phyloP scores from a whole-genome alignment of 140 eudicot genomes.

The Anethum foeniculum region DNA sequence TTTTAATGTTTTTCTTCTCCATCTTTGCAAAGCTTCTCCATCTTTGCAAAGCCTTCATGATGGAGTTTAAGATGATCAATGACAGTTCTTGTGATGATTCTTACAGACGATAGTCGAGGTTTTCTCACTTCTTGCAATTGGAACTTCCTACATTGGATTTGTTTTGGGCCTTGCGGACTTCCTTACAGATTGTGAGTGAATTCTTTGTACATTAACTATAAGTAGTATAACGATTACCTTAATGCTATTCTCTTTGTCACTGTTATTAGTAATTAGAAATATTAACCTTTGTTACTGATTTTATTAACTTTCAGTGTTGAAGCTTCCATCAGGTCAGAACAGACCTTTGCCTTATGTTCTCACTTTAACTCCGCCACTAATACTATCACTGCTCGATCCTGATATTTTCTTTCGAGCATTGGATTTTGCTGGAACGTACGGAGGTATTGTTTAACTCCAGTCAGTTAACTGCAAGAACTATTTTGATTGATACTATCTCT shows the following conservation, averaged over 20 bases:
- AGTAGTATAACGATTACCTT: background rate
- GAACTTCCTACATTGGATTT: slow-evolving; percentile 91
- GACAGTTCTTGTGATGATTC: slow-evolving; percentile 8
- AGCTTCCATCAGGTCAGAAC: slow-evolving; percentile 68
- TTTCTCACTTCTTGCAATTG: slow-evolving; percentile 87
- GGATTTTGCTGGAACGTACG: slow-evolving; percentile 99
- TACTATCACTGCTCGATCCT: slow-evolving; percentile 74
- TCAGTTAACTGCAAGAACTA: background rate
- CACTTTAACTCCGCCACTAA: slow-evolving; percentile 72
- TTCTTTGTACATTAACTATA: background rate
- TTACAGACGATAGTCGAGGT: slow-evolving; percentile 82
- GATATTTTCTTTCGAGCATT: slow-evolving; percentile 92
- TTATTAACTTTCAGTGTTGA: slow-evolving; percentile 60
- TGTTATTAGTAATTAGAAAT: slow-evolving; percentile 1
- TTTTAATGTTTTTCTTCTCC: background rate
- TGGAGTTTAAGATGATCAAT: slow-evolving; percentile 6
- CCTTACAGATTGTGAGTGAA: slow-evolving; percentile 73
- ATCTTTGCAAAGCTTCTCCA: background rate
- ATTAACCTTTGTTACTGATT: background rate
- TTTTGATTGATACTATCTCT: background rate
- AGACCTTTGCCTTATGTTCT: slow-evolving; percentile 70
- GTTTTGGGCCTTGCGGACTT: slow-evolving; percentile 93
- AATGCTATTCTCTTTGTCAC: background rate
- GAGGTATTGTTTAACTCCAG: slow-evolving; percentile 41
- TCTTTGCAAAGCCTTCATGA: background rate